Base-by-base conservation (phyloP, 306 rosid genomes). In the Ormosia semicastrata region DNA sequence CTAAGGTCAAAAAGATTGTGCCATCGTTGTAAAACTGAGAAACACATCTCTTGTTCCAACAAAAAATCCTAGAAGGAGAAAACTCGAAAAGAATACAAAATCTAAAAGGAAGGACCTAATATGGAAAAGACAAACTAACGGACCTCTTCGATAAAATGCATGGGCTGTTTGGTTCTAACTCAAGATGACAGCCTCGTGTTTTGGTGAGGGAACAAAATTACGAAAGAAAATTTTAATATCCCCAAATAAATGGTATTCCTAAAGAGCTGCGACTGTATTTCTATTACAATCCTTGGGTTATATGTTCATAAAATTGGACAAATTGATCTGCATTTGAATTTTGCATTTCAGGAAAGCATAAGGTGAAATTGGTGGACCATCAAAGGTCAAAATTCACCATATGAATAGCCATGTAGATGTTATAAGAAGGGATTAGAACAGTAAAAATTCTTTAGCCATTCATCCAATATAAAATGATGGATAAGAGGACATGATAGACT, bases 401-500 rank as follows among this genome's bases (percentile, higher is more conserved):
- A 37, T 47, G 70, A 73, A 65, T 8, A 44, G 24, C n/a, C 24
- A 37, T 33, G 40, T 12, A 78, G 11, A 37, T 58, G 30, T 32
- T 39, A 43, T 33, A 9, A 30, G 24, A 29, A 57, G 59, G 43
- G 33, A 59, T 60, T n/a, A 30, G 46, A 64, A 52, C 66, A 54
- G 17, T 17, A 17, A 41, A 39, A 40, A 11, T n/a, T 52, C n/a
- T 69, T 33, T 14, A 46, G 60, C 74, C 58, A 52, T 30, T 46
- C 82, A 70, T 54, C 65, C 15, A 70, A 69, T 49, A 53, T 74
- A 68, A 36, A 77, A 71, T 7, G 8, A 47, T 62, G 18, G 62
- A 73, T 37, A 79, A 71, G 37, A 24, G 6, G 73, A 53, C 60
- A n/a, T 49, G 40, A 71, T 71, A 37, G 69, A 17, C 47, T 52